Percentiles rank a stretch among this genome's conserved stretches.
Evolutionary conservation across 306 rosid species (phyloP).

Genomic region (Hippophae gyantsensis): DNA sequence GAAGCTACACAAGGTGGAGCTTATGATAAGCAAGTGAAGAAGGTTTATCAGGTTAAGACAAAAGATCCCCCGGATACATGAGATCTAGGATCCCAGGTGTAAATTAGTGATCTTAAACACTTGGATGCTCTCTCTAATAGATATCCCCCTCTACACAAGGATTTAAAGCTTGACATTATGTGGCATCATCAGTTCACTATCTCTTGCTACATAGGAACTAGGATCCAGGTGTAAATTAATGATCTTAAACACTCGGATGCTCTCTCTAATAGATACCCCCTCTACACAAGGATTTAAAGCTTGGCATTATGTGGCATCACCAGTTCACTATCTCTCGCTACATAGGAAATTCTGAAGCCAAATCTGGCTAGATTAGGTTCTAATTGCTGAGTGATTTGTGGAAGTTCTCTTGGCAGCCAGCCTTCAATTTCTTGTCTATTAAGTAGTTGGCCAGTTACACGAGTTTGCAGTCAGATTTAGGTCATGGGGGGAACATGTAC

Average conservation of each 20-base stretch:
- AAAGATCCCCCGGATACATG: constrained; percentile 37
- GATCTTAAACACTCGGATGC: constrained; percentile 19
- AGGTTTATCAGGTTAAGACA: constrained; percentile 55
- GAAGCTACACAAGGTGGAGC: constrained; percentile 40
- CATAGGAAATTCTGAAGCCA: constrained; percentile 8
- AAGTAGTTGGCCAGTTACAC: neutral
- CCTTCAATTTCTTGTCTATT: neutral
- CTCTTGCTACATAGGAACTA: constrained; percentile 12
- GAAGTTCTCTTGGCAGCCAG: neutral
- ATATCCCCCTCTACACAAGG: neutral
- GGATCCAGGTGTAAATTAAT: constrained; percentile 27
- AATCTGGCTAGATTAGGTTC: neutral
- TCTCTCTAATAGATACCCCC: constrained; percentile 8
- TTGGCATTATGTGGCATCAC: neutral
- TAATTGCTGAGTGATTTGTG: neutral
- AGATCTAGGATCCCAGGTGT: constrained; percentile 33
- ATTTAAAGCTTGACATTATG: neutral
- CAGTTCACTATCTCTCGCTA: neutral
- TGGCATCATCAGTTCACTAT: neutral
- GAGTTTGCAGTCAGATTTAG: neutral
- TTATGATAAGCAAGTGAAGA: constrained; percentile 54
- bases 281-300: neutral
- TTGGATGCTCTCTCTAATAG: constrained; percentile 15
- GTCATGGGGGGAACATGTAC: neutral
- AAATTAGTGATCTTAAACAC: constrained; percentile 21